phyloP scores from a whole-genome alignment of 805 yeast species.

The Jamesozyma piceae region DNA sequence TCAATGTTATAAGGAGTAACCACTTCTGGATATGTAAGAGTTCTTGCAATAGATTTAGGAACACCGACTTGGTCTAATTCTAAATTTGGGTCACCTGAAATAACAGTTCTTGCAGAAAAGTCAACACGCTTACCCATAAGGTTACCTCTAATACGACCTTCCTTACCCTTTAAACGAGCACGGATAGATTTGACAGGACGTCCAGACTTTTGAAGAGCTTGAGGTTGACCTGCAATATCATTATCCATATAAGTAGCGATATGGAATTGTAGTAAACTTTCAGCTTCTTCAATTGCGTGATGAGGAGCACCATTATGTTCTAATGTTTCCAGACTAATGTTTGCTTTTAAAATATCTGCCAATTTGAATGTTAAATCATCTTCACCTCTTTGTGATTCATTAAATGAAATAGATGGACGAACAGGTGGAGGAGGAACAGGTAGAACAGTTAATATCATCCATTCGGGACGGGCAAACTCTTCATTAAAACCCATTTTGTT shows the following conservation, averaged over 20 bases:
- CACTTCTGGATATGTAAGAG: slow-evolving; percentile 91
- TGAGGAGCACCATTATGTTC: slow-evolving; percentile 99
- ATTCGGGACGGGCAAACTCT: slow-evolving; percentile 96
- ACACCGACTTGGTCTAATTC: slow-evolving; percentile 99
- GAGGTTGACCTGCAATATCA: slow-evolving; percentile 99
- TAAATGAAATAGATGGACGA: slow-evolving; percentile 95
- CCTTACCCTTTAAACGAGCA: slow-evolving; percentile 99
- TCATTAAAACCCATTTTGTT: slow-evolving; percentile 78
- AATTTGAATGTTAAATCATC: slow-evolving; percentile 97
- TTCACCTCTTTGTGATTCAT: slow-evolving; percentile 96
- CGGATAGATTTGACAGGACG: slow-evolving; percentile 97
- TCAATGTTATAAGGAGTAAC: slow-evolving; percentile 97
- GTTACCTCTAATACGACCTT: slow-evolving; percentile 97
- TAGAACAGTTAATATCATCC: slow-evolving; percentile 94
- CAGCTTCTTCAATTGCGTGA: slow-evolving; percentile 94
- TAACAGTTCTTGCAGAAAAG: slow-evolving; percentile 97
- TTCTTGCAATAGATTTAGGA: slow-evolving; percentile 91
- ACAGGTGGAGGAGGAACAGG: slow-evolving; percentile 99
- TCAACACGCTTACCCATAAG: slow-evolving; percentile 99
- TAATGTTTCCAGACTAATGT: slow-evolving; percentile 90
- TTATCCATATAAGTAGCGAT: slow-evolving; percentile 99
- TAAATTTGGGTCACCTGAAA: slow-evolving; percentile 97
- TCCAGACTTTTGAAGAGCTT: slow-evolving; percentile 96
- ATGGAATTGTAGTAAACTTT: slow-evolving; percentile 88
- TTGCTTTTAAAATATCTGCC: slow-evolving; percentile 94